These are phyloP conservation scores for Neotropicomus parvogracilis DNA, from an alignment of 1,284 basidiomycete genomes.

Conservation along the genomic window DNA sequence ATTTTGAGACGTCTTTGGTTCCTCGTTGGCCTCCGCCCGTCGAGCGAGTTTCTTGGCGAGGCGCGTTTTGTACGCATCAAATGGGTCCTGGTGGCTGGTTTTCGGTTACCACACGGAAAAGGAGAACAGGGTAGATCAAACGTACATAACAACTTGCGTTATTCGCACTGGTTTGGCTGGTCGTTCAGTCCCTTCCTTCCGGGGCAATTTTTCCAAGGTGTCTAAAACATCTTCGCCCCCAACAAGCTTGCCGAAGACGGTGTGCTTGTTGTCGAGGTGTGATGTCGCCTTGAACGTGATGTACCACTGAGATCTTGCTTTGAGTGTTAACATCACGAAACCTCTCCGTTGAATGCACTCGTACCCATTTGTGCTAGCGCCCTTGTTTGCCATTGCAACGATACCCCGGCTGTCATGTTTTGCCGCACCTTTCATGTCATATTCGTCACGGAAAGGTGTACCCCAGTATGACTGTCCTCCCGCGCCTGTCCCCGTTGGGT, in stretches of 20 bases:
- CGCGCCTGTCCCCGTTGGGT: slow-evolving; percentile 92
- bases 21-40: slow-evolving; percentile 48
- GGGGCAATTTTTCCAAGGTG: slow-evolving; percentile 76
- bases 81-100: slow-evolving; percentile 76
- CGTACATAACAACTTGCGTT: slow-evolving; percentile 73
- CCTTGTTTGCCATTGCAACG: slow-evolving; percentile 91
- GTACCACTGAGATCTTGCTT: slow-evolving; percentile 82
- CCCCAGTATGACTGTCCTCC: slow-evolving; percentile 96
- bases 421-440: slow-evolving; percentile 78
- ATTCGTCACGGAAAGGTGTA: slow-evolving; percentile 91
- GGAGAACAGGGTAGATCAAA: slow-evolving; percentile 5
- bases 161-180: slow-evolving; percentile 82
- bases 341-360: slow-evolving; percentile 18
- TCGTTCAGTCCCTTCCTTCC: slow-evolving; percentile 81
- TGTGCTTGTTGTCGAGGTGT: slow-evolving; percentile 84
- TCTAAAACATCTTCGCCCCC: slow-evolving; percentile 91
- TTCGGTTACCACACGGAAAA: slow-evolving; percentile 1
- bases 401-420: slow-evolving; percentile 80
- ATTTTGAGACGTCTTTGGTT: slow-evolving; percentile 35
- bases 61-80: slow-evolving; percentile 77
- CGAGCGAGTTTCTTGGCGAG: slow-evolving; percentile 71
- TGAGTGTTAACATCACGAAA: slow-evolving; percentile 3
- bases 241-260: slow-evolving; percentile 95
- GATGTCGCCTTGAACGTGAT: slow-evolving; percentile 80
- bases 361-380: slow-evolving; percentile 78